These are phyloP conservation scores for Penicillium paxilli DNA, from an alignment of 495 filamentous ascomycete species.

Conservation along the genomic window DNA sequence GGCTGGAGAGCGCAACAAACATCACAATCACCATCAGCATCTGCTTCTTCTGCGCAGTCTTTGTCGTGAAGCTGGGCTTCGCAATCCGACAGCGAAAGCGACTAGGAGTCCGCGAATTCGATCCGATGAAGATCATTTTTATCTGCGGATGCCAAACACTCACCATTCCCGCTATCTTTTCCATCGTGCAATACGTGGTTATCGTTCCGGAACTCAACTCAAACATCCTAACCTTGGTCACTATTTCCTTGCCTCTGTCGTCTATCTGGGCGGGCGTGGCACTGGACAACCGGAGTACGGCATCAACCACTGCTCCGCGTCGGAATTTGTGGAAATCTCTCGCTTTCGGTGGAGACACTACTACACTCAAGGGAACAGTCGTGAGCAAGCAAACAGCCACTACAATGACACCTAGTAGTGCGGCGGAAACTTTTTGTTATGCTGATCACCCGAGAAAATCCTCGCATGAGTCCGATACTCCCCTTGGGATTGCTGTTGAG, in stretches of 20 bases:
- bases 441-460: conserved; percentile 17
- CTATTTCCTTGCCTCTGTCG: conserved; percentile 76
- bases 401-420: conserved; percentile 13
- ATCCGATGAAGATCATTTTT: conserved; percentile 70
- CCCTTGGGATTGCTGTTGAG: conserved; percentile 34
- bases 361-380: conserved; percentile 5
- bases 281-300: conserved; percentile 25
- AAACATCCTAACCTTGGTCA: conserved; percentile 64
- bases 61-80: conserved; percentile 67
- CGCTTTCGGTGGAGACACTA: conserved; percentile 16
- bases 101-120: conserved; percentile 60
- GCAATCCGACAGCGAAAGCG: conserved; percentile 57
- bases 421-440: conserved; percentile 32
- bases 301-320: conserved; percentile 6
- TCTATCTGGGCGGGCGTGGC: conserved; percentile 69
- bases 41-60: conserved; percentile 73
- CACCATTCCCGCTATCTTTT: conserved; percentile 78
- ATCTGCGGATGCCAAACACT: conserved; percentile 77
- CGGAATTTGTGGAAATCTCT: conserved; percentile 32
- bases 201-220: conserved; percentile 59
- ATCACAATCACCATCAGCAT: conserved; percentile 63
- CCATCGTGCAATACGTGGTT: conserved; percentile 58
- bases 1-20: conserved; percentile 54
- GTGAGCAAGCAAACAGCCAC: conserved; percentile 15
- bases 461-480: conserved; percentile 14